Conservation (phyloP, 768 basidiomycete genomes). For the Lyophyllum semitale region DNA sequence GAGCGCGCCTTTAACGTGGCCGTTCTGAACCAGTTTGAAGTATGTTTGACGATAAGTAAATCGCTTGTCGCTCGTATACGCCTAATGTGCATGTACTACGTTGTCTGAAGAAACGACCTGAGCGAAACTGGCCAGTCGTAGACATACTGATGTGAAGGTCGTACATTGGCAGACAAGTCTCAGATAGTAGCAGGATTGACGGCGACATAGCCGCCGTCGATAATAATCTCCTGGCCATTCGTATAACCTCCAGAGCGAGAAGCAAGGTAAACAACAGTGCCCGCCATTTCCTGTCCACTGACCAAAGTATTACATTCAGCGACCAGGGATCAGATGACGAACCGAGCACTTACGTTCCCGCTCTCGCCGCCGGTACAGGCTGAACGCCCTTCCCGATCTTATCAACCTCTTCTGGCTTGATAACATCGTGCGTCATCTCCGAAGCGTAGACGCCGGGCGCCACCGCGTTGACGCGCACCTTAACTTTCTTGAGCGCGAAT, state of each 20-base stretch:
- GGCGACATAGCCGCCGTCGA: slow-evolving; percentile 75
- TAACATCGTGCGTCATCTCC: slow-evolving; percentile 66
- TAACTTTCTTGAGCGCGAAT: slow-evolving; percentile 65
- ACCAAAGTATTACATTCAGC: neutral
- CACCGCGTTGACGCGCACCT: slow-evolving; percentile 72
- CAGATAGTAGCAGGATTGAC: slow-evolving; percentile 65
- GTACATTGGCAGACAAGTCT: slow-evolving; percentile 6
- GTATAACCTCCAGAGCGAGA: slow-evolving; percentile 74
- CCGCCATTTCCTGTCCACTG: slow-evolving; percentile 76
- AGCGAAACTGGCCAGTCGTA: neutral
- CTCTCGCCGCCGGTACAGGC: slow-evolving; percentile 45
- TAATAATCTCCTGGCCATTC: slow-evolving; percentile 76
- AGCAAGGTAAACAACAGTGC: slow-evolving; percentile 74
- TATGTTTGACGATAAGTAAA: neutral
- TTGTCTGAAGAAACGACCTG: neutral
- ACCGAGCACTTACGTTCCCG: slow-evolving; percentile 41
- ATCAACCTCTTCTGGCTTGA: slow-evolving; percentile 40
- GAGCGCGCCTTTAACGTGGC: neutral
- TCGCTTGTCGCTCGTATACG: neutral
- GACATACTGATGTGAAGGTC: neutral
- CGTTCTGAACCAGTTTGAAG: neutral
- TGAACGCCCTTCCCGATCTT: slow-evolving; percentile 58
- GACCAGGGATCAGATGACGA: neutral
- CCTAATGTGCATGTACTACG: neutral
- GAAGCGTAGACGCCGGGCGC: slow-evolving; percentile 78